Base-by-base conservation (phyloP, 106 monocot genomes). In the Cymbidium sinense region DNA sequence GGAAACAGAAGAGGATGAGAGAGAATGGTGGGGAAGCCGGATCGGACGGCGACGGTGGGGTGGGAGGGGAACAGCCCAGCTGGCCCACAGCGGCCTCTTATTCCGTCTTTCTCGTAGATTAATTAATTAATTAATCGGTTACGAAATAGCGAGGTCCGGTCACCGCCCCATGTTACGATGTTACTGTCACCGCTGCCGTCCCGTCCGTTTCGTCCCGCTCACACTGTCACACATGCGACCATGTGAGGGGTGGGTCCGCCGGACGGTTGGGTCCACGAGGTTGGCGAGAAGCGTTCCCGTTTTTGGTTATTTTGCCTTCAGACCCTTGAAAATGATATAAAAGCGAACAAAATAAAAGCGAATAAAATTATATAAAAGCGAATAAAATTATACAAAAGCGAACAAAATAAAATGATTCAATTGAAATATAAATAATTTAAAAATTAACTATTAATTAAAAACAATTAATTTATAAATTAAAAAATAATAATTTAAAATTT, bases 241-340 rank as follows among this genome's bases (percentile, higher is more conserved):
- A 67, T 67, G 67, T 67, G 67, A 67, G 33, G 21, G 31, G 28
- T 28, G 67, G 67, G 67, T 67, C 67, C 67, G 67, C 31, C 2
- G 67, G 33, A 30, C 31, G 33, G 33, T 28, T 67, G 67, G 67
- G 67, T 30, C 67, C 67, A 67, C 67, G 67, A 67, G 67, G 33
- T 67, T 30, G 67, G 67, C 33, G 67, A 67, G 67, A 58, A 58
- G n/a, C 58, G 58, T 58, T 58, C 58, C 58, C 58, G 58, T 58
- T n/a, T n/a, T 58, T 58, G 58, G 58, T 58, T 58, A 23, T 58
- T 58, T 58, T 58, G 58, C 58, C 58, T 58, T 23, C 11, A 58
- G 58, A 23, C 58, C 58, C 58, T 58, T 23, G 3, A n/a, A 58
- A 58, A 58, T 58, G n/a, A 58, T 7, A 58, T 21, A n/a, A 58